Evolutionary conservation across 2,329 filamentous ascomycete genomes (phyloP), one percentile per base, ranked within the genome.

Genomic region (Penicillium sp.): DNA sequence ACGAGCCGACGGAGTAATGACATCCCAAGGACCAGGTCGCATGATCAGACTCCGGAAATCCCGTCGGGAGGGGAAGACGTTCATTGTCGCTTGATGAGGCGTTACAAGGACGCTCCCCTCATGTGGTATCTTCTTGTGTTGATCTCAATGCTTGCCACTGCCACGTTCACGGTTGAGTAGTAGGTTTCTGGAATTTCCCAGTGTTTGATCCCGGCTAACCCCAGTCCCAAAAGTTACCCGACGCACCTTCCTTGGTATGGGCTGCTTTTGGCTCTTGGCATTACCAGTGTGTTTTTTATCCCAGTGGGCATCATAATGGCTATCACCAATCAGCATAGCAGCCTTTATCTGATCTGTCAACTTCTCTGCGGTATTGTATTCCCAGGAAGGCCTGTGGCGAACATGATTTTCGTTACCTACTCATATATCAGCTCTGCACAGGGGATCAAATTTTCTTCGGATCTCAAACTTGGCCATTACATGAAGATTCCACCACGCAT

Each of bases 261-360:
- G 4, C 79, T 96, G 3, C 78, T 95, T 14, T 80, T 96, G 6
- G 89, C 91, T 1, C 80, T 96, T 2, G 83, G 79, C 26, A 90
- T 95, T 50, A 91, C 90, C 57, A 85, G 86, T 18, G 73, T 93
- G 51, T 87, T 95, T 57, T 95, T 95, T 76, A 90, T 96, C 55
- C 91, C 91, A 10, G 93, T 94, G 60, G 91, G 91, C 57, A 94
- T 95, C 68, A 89, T 96, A 65, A 95, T 94, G 89, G 91, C 90
- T 14, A 90, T 95, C 61, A 95, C 91, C 9, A 95, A 94, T 70
- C 90, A 93, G 69, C 89, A 94, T 71, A 90, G 86, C 72, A 90
- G 87, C 70, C 90, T 93, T 61, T 94, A 93, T 70, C 81, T 94
- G 34, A 89, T 94, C 64, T 93, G 90, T 70, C 90, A 94, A 72